These are phyloP conservation scores for Tolypocladium amazonense DNA, from an alignment of 2,329 filamentous ascomycete species.

Conservation along the genomic window DNA sequence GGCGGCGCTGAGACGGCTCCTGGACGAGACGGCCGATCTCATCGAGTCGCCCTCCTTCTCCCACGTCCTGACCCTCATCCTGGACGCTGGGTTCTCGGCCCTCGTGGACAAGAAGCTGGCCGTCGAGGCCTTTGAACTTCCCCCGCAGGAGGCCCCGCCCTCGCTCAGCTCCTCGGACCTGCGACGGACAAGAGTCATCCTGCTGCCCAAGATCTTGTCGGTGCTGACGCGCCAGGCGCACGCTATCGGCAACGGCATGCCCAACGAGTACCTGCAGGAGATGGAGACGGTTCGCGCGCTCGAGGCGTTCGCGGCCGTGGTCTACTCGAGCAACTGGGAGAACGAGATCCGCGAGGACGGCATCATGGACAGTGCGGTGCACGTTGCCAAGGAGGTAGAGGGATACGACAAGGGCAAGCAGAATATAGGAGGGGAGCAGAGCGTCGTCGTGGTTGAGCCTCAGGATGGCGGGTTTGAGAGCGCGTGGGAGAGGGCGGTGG, in stretches of 20 bases:
- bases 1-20: slow-evolving; percentile 62
- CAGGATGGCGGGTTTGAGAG: slow-evolving; percentile 47
- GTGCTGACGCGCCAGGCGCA: slow-evolving; percentile 87
- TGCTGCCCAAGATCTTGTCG: slow-evolving; percentile 78
- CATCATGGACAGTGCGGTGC: slow-evolving; percentile 26
- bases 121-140: slow-evolving; percentile 61
- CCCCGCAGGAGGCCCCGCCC: slow-evolving; percentile 22
- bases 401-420: slow-evolving; percentile 7
- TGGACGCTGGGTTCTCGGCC: slow-evolving; percentile 78
- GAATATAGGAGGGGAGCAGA: slow-evolving; percentile 29
- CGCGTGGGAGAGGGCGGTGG: slow-evolving; percentile 56
- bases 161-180: slow-evolving; percentile 39
- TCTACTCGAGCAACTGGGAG: slow-evolving; percentile 78
- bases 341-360: slow-evolving; percentile 47
- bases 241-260: slow-evolving; percentile 69
- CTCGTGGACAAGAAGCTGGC: slow-evolving; percentile 77
- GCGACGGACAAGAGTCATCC: slow-evolving; percentile 49
- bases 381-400: slow-evolving; percentile 15
- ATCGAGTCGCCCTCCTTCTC: slow-evolving; percentile 89
- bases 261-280: slow-evolving; percentile 58
- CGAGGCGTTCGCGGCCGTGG: slow-evolving; percentile 75
- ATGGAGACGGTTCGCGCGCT: slow-evolving; percentile 70
- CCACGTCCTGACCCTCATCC: slow-evolving; percentile 73
- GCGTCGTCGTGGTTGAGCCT: slow-evolving; percentile 40
- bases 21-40: slow-evolving; percentile 93